phyloP scores from a whole-genome alignment of 176 grass and related monocot species.

The Metroxylon sagu region DNA sequence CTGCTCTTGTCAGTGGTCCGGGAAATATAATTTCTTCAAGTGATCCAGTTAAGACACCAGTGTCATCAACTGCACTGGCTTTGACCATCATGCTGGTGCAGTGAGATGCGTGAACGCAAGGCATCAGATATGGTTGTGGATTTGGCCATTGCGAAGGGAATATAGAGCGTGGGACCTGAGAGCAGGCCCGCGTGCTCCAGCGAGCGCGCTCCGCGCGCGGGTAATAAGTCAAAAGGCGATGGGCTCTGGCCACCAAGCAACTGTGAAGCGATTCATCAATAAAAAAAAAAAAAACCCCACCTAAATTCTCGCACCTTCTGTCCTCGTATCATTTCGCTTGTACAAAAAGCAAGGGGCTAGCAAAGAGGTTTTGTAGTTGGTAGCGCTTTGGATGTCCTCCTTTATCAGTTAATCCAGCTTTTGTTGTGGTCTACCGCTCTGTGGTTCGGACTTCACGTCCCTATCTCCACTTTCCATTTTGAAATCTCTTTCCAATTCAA shows the following conservation, averaged over 20 bases:
- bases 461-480: not conserved
- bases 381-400: slow-evolving; percentile 5
- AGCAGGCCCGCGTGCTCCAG: slow-evolving; percentile 2
- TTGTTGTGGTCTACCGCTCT: not conserved
- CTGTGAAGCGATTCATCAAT: too few relatives aligned
- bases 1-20: too few relatives aligned
- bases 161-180: too few relatives aligned
- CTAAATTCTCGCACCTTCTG: not conserved
- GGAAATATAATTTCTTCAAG: too few relatives aligned
- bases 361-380: slow-evolving; percentile 15
- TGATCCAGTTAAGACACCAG: too few relatives aligned
- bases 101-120: too few relatives aligned
- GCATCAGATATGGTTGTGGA: too few relatives aligned
- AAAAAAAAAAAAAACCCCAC: too few relatives aligned
- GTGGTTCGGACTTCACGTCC: not conserved
- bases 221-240: not conserved
- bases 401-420: not conserved
- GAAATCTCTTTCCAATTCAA: not conserved
- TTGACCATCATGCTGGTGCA: too few relatives aligned
- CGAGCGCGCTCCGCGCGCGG: not conserved
- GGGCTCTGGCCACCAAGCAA: not conserved
- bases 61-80: too few relatives aligned
- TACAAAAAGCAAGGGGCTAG: slow-evolving; percentile 6
- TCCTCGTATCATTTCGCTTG: slow-evolving; percentile 3
- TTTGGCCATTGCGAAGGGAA: too few relatives aligned